Conservation (phyloP, 352 stramenopile genomes). For the Phytophthora citrophthora region DNA sequence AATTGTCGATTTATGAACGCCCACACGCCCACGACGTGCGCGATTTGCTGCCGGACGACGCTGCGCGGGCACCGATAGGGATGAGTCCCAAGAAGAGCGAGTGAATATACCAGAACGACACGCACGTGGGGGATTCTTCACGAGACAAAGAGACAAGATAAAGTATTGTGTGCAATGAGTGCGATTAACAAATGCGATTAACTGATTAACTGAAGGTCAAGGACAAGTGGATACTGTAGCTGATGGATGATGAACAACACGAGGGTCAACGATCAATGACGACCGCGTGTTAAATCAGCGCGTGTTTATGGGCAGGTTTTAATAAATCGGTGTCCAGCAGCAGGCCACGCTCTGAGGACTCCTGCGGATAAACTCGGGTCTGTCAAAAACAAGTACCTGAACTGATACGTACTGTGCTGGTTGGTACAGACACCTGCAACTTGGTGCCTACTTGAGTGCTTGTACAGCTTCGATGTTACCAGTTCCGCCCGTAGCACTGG, state of each 20-base stretch:
- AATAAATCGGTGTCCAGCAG: slow-evolving; percentile 3
- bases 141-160: background rate
- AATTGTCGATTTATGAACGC: slow-evolving; percentile 10
- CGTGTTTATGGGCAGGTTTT: slow-evolving; percentile 11
- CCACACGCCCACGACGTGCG: background rate
- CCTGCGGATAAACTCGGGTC: no score
- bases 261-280: background rate
- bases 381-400: no score
- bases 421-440: no score
- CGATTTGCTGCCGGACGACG: slow-evolving; percentile 10
- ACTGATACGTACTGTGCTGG: no score
- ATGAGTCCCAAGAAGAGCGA: background rate
- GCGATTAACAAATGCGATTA: no score
- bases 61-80: background rate
- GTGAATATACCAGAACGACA: slow-evolving; percentile 5
- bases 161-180: background rate
- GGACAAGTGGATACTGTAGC: background rate
- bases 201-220: background rate
- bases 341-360: background rate
- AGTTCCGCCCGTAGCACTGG: no score
- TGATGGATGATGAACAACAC: background rate
- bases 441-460: no score
- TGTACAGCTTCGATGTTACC: no score
- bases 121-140: no score
- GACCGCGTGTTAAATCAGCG: background rate